Evolutionary conservation across 2,329 filamentous ascomycete species (phyloP), one percentile per base, ranked within the genome.

Genomic region (Drechslerella dactyloides): DNA sequence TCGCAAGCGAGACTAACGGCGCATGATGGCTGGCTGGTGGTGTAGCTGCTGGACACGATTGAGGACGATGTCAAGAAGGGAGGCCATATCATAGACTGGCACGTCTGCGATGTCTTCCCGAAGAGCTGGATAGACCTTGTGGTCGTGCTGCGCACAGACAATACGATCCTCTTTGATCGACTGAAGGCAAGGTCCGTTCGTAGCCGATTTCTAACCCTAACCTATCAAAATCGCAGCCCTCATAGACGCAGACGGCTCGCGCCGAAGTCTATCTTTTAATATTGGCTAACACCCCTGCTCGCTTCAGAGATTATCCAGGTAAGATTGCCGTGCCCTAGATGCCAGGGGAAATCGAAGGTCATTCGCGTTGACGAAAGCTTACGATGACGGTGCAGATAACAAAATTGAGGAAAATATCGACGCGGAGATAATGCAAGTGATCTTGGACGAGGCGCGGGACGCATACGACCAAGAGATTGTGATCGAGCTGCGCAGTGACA

Each of bases 341-440:
- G 56, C 56, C 21, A 17, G 37, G 13, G 6, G 7, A 17, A 37
- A 10, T 24, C 8, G 37, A 27, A 17, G 23, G 8, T 1, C 4
- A 11, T 59, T 23, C 56, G n/a, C n/a, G n/a, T n/a, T n/a, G n/a
- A n/a, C 50, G 37, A 59, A 5, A 2, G 10, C 53, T 33, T 53
- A 48, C 63, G 50, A 69, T 33, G 3, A 8, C 89, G 91, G 73
- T 97, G 97, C 79, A 84, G 86, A 94, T 78, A 84, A 85, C 74
- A 99, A 99, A 80, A 82, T 99, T 48, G 90, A 97, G 79, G 94
- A 97, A 80, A 99, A 99, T 78, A 83, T 99, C 70, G 94, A 99
- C 80, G 90, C 91, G 30, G 94, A 99, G 82, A 97, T 99, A 78
- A 97, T 99, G 88, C 90, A 96, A 78, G 91, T 97, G 24, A 82